Base-by-base conservation (phyloP, 805 yeast species). In the Candida succiphila region DNA sequence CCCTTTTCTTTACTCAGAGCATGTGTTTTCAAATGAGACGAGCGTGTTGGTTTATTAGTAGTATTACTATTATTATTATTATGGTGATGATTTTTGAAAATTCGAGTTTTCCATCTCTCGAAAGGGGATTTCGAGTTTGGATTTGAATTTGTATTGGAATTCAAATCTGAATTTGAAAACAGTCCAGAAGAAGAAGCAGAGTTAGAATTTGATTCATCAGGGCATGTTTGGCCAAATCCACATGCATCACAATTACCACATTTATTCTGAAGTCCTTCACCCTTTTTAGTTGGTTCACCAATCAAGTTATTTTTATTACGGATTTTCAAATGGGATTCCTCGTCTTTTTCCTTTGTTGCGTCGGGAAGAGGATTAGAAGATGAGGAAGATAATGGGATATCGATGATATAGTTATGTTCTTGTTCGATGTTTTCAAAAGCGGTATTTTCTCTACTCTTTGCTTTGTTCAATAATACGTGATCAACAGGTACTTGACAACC, bases 401-500 rank as follows among this genome's bases (percentile, higher is more conserved):
- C 53, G 12, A 56, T 54, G 12, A 55, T 46, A 36, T 47, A 54
- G 30, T 52, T 39, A 15, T 44, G 47, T 37, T 54, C 56, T 18
- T 38, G 38, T 33, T 55, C 59, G 12, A 42, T 22, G 22, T 48
- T 43, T 31, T 52, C 51, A 4, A 42, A 33, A 15, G 42, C 49
- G 9, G 51, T 40, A 27, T 48, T 37, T 32, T 54, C 59, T 24
- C 50, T 48, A 12, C 56, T 51, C 34, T 45, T 45, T 27, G 48
- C 39, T 35, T 46, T 51, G 32, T 46, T 46, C 36, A 55, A 41
- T 15, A 39, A 42, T 27, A 56, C 56, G 37, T 57, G 62, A 39
- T 57, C 62, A 19, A 57, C 44, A 9, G 62, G 62, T 27, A 53
- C 56, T 31, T 50, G 48, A 35, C 62, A 57, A 27, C 24, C 16